Conservation (phyloP, 2,329 filamentous ascomycete genomes). For the Monosporascus sp. region DNA sequence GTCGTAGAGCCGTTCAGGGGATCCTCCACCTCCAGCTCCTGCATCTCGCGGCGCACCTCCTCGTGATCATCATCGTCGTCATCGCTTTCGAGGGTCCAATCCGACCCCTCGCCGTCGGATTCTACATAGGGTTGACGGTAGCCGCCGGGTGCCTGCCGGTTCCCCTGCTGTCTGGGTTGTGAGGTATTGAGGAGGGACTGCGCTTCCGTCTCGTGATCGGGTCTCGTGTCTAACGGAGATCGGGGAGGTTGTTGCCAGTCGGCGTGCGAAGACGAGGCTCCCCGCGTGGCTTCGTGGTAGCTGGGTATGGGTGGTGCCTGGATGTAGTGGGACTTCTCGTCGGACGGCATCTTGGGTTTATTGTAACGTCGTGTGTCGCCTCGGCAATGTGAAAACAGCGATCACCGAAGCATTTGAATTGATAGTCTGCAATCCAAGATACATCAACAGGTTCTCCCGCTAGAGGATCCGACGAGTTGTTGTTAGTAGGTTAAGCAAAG, state of each 20-base stretch:
- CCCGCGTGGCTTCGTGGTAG: slow-evolving; percentile 74
- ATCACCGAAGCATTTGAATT: background rate
- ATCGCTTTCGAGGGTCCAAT: slow-evolving; percentile 34
- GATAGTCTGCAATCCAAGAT: background rate
- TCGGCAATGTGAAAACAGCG: background rate
- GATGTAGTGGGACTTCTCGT: slow-evolving; percentile 55
- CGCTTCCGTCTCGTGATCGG: slow-evolving; percentile 68
- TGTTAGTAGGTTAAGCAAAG: background rate
- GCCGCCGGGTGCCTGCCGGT: slow-evolving; percentile 42
- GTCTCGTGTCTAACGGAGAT: slow-evolving; percentile 55
- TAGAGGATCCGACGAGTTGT: no score
- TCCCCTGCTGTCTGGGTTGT: slow-evolving; percentile 36
- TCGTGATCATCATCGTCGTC: slow-evolving; percentile 44
- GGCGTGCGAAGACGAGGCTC: slow-evolving; percentile 41
- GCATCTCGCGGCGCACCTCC: slow-evolving; percentile 73
- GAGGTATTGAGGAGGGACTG: slow-evolving; percentile 64
- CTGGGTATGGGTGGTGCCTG: slow-evolving; percentile 71
- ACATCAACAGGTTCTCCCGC: background rate
- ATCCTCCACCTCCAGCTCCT: slow-evolving; percentile 85
- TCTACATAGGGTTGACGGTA: slow-evolving; percentile 76
- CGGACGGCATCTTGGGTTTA: slow-evolving; percentile 32
- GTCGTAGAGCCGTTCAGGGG: slow-evolving; percentile 38
- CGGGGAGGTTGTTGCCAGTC: slow-evolving; percentile 57
- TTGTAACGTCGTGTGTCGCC: background rate
- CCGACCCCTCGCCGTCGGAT: slow-evolving; percentile 51